Conservation (phyloP, 768 basidiomycete genomes). For the Boletus rufocinnamomeus region DNA sequence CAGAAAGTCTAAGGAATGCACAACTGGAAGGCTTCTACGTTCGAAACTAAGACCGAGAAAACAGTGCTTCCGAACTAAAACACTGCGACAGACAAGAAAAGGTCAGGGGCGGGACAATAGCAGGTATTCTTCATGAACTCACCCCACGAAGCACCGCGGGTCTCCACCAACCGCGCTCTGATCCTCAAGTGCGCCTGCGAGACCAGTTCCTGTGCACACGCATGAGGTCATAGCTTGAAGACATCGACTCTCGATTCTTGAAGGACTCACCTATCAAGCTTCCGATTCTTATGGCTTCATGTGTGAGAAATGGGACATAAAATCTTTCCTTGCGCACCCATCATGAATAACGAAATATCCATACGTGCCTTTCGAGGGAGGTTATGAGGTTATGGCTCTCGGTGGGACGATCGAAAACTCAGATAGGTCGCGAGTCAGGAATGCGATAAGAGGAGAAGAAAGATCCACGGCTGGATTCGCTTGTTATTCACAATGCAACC, state of each 20-base stretch:
- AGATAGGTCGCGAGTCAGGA: conserved; percentile 42
- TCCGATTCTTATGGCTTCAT: conserved; percentile 21
- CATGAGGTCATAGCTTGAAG: conserved; percentile 24
- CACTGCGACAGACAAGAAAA: conserved; percentile 6
- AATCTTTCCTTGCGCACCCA: conserved; percentile 34
- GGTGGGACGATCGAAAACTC: conserved; percentile 34
- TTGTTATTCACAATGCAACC: neutral
- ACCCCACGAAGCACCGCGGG: conserved; percentile 53
- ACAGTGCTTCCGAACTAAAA: conserved; percentile 17
- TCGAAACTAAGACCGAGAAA: neutral
- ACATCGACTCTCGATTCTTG: neutral
- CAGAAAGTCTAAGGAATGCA: neutral
- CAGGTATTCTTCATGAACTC: conserved; percentile 3
- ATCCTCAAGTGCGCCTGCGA: conserved; percentile 53
- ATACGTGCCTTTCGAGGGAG: conserved; percentile 34
- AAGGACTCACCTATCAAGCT: conserved; percentile 23
- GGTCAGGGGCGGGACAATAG: conserved; percentile 2
- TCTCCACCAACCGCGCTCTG: conserved; percentile 54
- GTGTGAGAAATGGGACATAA: neutral
- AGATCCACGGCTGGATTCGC: conserved; percentile 36
- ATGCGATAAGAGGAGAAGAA: conserved; percentile 45
- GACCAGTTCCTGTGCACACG: conserved; percentile 46
- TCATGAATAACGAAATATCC: conserved; percentile 50
- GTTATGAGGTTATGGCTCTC: neutral
- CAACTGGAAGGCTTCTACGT: neutral